These are phyloP conservation scores for Apiospora arundinis DNA, from an alignment of 2,329 filamentous ascomycete species.

Conservation along the genomic window DNA sequence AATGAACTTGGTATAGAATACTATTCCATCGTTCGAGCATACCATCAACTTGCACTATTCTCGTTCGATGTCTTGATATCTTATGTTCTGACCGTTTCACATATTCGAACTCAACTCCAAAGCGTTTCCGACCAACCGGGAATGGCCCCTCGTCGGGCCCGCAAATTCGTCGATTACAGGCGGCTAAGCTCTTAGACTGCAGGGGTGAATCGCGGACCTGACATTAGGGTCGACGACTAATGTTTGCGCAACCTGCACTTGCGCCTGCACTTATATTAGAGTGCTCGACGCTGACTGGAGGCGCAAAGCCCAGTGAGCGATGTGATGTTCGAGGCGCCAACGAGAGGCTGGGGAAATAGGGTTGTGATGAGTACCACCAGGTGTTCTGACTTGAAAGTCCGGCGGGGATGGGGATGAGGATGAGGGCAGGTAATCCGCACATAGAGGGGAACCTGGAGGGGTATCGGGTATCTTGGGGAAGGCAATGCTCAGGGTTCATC, in stretches of 20 bases:
- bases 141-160: neutral
- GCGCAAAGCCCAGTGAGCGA: neutral
- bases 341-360: neutral
- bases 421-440: neutral
- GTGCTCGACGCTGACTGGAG: neutral
- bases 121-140: slow-evolving; percentile 1
- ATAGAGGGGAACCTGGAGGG: neutral
- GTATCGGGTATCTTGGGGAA: slow-evolving; percentile 8
- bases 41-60: neutral
- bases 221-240: slow-evolving; percentile 10
- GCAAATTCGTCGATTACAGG: slow-evolving; percentile 6
- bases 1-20: neutral
- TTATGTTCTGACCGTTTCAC: neutral
- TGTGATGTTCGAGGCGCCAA: neutral
- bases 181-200: neutral
- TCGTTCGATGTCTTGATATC: slow-evolving; percentile 15
- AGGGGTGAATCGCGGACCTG: slow-evolving; percentile 11
- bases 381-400: neutral
- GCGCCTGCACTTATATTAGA: neutral
- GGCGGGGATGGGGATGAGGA: neutral
- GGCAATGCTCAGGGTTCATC: neutral
- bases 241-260: slow-evolving; percentile 5
- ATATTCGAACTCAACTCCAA: neutral
- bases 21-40: neutral
- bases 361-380: neutral